phyloP scores from a whole-genome alignment of 768 basidiomycete species.

The Tulasnella calospora region DNA sequence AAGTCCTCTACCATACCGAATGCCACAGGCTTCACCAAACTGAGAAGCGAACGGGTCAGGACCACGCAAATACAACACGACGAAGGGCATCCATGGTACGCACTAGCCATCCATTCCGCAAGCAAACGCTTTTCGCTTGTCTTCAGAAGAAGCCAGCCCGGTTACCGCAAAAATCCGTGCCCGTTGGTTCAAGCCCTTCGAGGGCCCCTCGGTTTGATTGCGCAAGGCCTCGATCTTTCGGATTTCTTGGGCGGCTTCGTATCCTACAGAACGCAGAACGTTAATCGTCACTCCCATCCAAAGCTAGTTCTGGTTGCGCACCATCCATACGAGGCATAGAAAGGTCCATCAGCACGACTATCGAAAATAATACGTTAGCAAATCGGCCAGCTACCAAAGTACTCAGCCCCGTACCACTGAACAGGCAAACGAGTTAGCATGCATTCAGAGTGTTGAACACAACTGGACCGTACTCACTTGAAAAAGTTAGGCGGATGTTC shows the following conservation, averaged over 20 bases:
- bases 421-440: conserved; percentile 20
- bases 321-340: conserved; percentile 95
- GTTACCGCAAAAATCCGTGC: conserved; percentile 75
- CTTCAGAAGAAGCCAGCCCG: conserved; percentile 80
- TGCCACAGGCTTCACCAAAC: conserved; percentile 93
- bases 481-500: conserved; percentile 61
- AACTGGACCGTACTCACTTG: conserved; percentile 55
- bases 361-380: background rate
- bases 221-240: conserved; percentile 61
- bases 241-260: conserved; percentile 79
- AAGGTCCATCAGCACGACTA: conserved; percentile 82
- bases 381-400: background rate
- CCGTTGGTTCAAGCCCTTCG: conserved; percentile 28
- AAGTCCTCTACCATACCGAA: conserved; percentile 67
- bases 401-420: background rate
- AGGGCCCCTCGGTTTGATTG: conserved; percentile 36
- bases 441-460: background rate
- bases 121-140: conserved; percentile 85
- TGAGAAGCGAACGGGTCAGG: conserved; percentile 34
- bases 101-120: conserved; percentile 95
- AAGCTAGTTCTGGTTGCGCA: conserved; percentile 33
- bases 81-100: conserved; percentile 37
- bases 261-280: conserved; percentile 46
- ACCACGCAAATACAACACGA: background rate
- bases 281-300: background rate